Conservation (phyloP, 129 eudicot genomes). For the sunflower (Helianthus annuus) region DNA sequence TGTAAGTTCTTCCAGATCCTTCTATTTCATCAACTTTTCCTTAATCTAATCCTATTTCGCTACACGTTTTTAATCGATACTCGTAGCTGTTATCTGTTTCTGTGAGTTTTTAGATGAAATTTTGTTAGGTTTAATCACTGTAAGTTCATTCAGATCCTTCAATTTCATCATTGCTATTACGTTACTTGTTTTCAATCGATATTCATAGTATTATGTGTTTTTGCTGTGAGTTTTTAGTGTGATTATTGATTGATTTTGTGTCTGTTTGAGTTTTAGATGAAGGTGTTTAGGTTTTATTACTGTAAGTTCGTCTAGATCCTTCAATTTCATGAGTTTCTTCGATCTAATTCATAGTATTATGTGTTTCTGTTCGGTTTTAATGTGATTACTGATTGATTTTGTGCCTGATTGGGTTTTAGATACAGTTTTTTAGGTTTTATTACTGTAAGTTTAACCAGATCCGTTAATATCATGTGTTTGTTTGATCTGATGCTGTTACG, state of each 20-base stretch:
- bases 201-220: not conserved
- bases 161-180: not conserved
- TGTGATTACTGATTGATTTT: not conserved
- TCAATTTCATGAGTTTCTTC: not conserved
- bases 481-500: not conserved
- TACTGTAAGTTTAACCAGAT: not conserved
- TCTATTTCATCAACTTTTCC: no score
- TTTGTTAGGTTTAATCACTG: not conserved
- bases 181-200: not conserved
- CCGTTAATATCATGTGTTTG: not conserved
- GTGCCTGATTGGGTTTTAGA: not conserved
- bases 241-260: not conserved
- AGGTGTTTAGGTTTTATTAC: not conserved
- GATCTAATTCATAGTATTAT: not conserved
- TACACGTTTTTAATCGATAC: no score
- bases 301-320: not conserved
- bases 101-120: no score
- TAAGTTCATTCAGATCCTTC: not conserved
- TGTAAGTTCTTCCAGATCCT: not conserved
- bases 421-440: no score
- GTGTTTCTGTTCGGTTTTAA: not conserved
- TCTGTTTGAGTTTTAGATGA: not conserved
- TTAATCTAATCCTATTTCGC: no score
- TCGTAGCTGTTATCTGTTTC: no score
- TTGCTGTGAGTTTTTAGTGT: not conserved